Evolutionary conservation across 108 stramenopile species (phyloP), one percentile per base, ranked within the genome.

Genomic region (Hondaea fermentalgiana): DNA sequence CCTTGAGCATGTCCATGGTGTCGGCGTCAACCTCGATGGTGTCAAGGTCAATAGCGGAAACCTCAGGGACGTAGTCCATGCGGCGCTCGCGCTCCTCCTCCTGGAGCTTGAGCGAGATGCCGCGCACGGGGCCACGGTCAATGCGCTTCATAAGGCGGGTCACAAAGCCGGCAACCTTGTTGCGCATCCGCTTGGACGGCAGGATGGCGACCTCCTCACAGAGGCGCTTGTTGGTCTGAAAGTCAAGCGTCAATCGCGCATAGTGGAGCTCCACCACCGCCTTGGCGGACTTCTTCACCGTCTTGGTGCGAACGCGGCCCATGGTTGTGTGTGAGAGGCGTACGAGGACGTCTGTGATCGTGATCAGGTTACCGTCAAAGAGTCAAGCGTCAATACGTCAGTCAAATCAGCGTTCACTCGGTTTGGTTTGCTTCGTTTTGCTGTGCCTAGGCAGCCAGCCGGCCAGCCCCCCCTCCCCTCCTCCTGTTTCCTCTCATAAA

Each of bases 151-250:
- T 99, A 83, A 99, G 93, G 92, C 99, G 98, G 45, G 76, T 83
- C 6, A 83, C 49, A 28, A 53, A 83, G n/a, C 76, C 76, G 5
- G 76, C 76, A 90, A 99, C 98, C 96, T 99, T 99, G 96, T 99
- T 99, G 88, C 99, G 96, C 98, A 99, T 98, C 88, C 99, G 97
- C 97, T 99, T 99, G 88, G 98, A 98, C 57, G 99, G 99, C 72
- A 97, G 91, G 92, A 98, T 97, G 71, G 98, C 97, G 72, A 99
- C 97, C 92, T 89, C 89, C 28, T 89, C 89, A 45, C 59, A 60
- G n/a, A 99, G 95, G 87, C 98, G 95, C 96, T 99, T 99, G 97
- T 99, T 99, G 92, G 97, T 98, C 96, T 99, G 98, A 96, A 99
- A 99, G 93, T 99, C 99, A 51, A 98, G 90, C 42, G 98, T 98